These are phyloP conservation scores for Diaporthe citriasiana DNA, from an alignment of 2,329 filamentous ascomycete genomes.

Conservation along the genomic window DNA sequence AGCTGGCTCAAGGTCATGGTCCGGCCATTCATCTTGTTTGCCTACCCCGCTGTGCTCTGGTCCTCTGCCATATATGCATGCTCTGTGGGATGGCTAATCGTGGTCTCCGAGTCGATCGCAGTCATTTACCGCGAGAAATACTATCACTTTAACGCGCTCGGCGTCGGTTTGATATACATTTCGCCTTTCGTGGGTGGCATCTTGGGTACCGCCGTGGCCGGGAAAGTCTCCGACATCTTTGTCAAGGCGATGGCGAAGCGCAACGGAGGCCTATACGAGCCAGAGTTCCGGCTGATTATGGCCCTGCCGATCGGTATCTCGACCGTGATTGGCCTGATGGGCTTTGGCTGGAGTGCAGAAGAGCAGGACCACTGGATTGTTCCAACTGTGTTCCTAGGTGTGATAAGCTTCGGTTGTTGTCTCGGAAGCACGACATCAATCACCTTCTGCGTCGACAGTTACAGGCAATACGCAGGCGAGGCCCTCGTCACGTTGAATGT, in stretches of 20 bases:
- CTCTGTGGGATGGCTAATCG: conserved; percentile 95
- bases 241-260: conserved; percentile 84
- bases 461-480: conserved; percentile 93
- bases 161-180: conserved; percentile 89
- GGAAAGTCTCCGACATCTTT: conserved; percentile 87
- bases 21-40: conserved; percentile 87
- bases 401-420: conserved; percentile 93
- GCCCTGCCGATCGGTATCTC: conserved; percentile 82
- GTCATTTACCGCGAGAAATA: conserved; percentile 80
- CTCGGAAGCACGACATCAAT: conserved; percentile 92
- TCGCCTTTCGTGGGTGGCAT: conserved; percentile 91
- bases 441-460: conserved; percentile 94
- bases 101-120: conserved; percentile 89
- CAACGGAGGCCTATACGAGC: conserved; percentile 96
- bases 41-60: conserved; percentile 93
- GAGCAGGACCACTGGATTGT: conserved; percentile 87
- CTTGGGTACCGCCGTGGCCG: conserved; percentile 91
- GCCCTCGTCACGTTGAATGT: conserved; percentile 96
- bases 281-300: conserved; percentile 94
- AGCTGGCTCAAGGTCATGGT: conserved; percentile 83
- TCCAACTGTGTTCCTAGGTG: conserved; percentile 91
- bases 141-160: conserved; percentile 86
- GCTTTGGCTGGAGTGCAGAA: conserved; percentile 93
- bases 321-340: conserved; percentile 90
- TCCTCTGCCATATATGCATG: conserved; percentile 87